Percentiles rank a stretch among this genome's conserved stretches.
Conservation (phyloP, 768 basidiomycete species). For the Hypholoma sublateritium region DNA sequence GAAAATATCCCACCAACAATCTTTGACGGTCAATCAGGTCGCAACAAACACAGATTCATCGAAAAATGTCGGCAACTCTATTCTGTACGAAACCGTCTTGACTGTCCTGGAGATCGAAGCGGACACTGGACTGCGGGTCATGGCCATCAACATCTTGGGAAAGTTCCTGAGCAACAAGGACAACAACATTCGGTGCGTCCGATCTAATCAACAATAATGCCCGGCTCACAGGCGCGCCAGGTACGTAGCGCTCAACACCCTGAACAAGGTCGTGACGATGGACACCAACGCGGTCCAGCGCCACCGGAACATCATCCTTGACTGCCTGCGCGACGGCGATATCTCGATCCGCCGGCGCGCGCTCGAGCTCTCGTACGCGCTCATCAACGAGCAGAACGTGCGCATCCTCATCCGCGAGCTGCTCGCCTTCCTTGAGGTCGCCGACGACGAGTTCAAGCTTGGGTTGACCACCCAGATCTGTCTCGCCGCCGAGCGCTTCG, state of each 20-base stretch:
- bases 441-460: constrained; percentile 98
- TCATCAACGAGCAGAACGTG: constrained; percentile 94
- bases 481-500: constrained; percentile 92
- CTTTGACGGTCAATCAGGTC: constrained; percentile 51
- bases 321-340: constrained; percentile 98
- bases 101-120: constrained; percentile 97
- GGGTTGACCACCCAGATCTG: constrained; percentile 98
- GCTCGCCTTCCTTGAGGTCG: constrained; percentile 94
- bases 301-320: constrained; percentile 97
- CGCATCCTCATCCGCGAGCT: constrained; percentile 90
- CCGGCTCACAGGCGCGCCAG: constrained; percentile 39
- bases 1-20: not conserved
- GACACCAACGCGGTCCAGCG: constrained; percentile 98
- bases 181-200: constrained; percentile 91
- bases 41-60: constrained; percentile 98
- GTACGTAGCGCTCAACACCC: constrained; percentile 96
- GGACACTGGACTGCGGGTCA: constrained; percentile 91
- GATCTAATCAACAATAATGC: not conserved
- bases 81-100: constrained; percentile 95
- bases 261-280: constrained; percentile 97
- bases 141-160: constrained; percentile 99
- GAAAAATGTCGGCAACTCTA: constrained; percentile 98
- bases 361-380: constrained; percentile 93
- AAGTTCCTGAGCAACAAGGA: constrained; percentile 97
- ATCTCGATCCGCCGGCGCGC: constrained; percentile 98